Conservation (phyloP, 2,329 filamentous ascomycete species). For the Hypoxylon sp. region DNA sequence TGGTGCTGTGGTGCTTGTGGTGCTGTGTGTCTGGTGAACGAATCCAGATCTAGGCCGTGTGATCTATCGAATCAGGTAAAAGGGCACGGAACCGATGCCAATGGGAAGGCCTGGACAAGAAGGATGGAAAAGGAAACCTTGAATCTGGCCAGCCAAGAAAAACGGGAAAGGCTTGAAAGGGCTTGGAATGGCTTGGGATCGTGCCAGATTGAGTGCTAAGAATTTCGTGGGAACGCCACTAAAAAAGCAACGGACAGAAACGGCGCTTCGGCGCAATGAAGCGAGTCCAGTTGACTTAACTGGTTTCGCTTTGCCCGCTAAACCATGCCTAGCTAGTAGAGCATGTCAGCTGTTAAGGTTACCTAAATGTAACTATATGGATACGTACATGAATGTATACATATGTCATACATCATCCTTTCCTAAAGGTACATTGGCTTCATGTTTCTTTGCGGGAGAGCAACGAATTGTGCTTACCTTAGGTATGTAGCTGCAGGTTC, state of each 20-base stretch:
- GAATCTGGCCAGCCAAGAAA: slow-evolving; percentile 32
- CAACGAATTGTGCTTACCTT: slow-evolving; percentile 1
- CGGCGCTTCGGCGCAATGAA: slow-evolving; percentile 37
- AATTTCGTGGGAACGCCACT: slow-evolving; percentile 7
- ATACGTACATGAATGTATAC: neutral
- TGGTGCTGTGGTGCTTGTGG: too few relatives aligned
- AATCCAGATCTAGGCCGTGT: slow-evolving; percentile 36
- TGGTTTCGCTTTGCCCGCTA: slow-evolving; percentile 5
- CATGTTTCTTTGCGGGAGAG: neutral
- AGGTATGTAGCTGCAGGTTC: slow-evolving; percentile 35
- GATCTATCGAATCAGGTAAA: slow-evolving; percentile 36
- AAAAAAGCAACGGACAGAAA: slow-evolving; percentile 19
- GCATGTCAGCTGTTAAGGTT: slow-evolving; percentile 17
- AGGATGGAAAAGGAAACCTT: slow-evolving; percentile 34
- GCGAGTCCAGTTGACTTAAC: slow-evolving; percentile 15
- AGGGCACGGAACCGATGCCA: slow-evolving; percentile 13
- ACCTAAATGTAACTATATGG: slow-evolving; percentile 3
- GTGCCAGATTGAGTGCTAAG: slow-evolving; percentile 31
- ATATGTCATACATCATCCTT: slow-evolving; percentile 4
- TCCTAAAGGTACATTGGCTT: too few relatives aligned
- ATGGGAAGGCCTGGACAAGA: slow-evolving; percentile 21
- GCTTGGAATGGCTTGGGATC: slow-evolving; percentile 9
- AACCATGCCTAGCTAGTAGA: slow-evolving; percentile 13
- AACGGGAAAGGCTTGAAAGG: slow-evolving; percentile 20
- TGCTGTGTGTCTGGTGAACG: slow-evolving; percentile 7